Conservation (phyloP, 352 stramenopile genomes). For the Globisporangium paddicum region DNA sequence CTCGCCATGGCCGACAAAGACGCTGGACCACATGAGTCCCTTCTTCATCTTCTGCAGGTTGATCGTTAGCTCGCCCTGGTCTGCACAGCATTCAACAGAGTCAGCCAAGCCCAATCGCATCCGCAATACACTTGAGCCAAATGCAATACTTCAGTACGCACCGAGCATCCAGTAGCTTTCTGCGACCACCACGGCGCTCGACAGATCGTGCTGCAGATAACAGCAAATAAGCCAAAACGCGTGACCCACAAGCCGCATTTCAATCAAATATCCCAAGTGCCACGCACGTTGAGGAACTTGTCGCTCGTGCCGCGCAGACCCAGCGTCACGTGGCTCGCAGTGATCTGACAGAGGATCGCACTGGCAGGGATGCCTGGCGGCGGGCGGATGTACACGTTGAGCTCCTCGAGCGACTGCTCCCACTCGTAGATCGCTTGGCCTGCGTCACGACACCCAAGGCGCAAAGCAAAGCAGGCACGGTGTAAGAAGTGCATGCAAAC, state of each 20-base stretch:
- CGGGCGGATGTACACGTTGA: constrained; percentile 94
- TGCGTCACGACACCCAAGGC: constrained; percentile 16
- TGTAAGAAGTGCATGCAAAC: background rate
- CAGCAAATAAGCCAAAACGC: background rate
- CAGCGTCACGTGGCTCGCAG: constrained; percentile 82
- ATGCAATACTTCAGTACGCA: constrained; percentile 13
- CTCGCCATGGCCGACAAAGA: constrained; percentile 85
- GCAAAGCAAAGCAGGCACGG: no score
- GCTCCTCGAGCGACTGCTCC: constrained; percentile 94
- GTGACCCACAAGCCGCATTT: background rate
- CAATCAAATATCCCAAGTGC: background rate
- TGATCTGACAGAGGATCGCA: constrained; percentile 89
- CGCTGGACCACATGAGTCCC: constrained; percentile 91
- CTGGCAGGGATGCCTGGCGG: constrained; percentile 78
- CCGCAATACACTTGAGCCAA: background rate
- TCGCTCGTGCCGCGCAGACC: constrained; percentile 84
- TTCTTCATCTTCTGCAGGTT: constrained; percentile 96
- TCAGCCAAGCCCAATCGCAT: background rate
- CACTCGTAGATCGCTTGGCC: constrained; percentile 94
- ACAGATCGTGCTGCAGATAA: constrained; percentile 81
- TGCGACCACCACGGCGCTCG: constrained; percentile 87
- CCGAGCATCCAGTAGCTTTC: constrained; percentile 97
- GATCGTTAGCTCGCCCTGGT: constrained; percentile 87
- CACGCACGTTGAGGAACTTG: constrained; percentile 91
- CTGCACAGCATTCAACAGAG: constrained; percentile 20